Evolutionary conservation across 2,329 filamentous ascomycete genomes (phyloP), one percentile per base, ranked within the genome.

Genomic region (Diaporthe sp.): DNA sequence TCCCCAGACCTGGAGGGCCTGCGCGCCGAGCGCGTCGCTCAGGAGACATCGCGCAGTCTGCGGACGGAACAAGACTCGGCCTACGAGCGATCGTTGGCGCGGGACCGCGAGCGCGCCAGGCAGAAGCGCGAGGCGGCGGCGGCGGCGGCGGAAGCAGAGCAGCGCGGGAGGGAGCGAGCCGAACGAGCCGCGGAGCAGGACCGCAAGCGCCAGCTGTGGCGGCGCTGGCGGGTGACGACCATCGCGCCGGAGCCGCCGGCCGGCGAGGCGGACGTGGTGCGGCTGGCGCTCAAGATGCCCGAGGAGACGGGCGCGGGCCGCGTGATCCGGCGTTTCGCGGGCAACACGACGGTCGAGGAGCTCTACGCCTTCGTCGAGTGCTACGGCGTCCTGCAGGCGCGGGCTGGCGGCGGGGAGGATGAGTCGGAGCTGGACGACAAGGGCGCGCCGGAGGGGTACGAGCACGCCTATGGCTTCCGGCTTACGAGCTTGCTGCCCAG

Each of bases 281-380:
- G 95, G n/a, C 85, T 93, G 37, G 91, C 90, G 5, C 84, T 93
- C 55, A 92, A 91, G 84, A 89, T 93, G 88, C 90, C 91, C 12
- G 86, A 88, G 77, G 82, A 82, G 39, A 84, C 83, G 0, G 92
- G 90, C 6, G 93, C 91, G 0, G 93, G 94, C 65, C 89, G 96
- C 55, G 90, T 98, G 2, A 90, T 97, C 72, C 90, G 96, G 55
- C 90, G 90, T 66, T 98, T 99, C 81, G 83, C 87, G 0, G 86
- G 88, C 1, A 86, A 91, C n/a, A 91, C 94, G 0, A 88, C 89
- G 2, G 86, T 98, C 50, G 96, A 98, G 81, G 95, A 98, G 79
- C 85, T 99, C 8, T 98, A 98, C 82, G 97, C 96, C 0, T 98
- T 97, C 84, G 95, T 98, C 3, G 97, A 99, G 81, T 98, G 96